Conservation (phyloP, 331 rosid species). For the Pyrus hybrid region DNA sequence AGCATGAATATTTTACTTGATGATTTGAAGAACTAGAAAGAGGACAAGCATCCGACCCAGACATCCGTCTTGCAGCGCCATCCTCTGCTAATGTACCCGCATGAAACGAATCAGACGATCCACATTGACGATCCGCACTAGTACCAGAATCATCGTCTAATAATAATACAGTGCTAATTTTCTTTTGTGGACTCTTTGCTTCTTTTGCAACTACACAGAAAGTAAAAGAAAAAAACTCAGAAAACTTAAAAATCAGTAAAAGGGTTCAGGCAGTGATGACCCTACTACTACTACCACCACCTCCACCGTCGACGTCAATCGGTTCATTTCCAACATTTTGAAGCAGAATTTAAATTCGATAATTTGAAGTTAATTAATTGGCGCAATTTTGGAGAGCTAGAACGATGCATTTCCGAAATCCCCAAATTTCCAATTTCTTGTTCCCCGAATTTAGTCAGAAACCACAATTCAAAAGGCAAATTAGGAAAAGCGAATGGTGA, state of each 20-base stretch:
- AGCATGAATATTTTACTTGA: constrained; percentile 26
- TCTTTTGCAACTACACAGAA: constrained; percentile 12
- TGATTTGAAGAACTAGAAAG: constrained; percentile 17
- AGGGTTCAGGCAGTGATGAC: constrained; percentile 7
- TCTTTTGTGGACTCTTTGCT: constrained; percentile 6
- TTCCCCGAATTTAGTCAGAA: neutral
- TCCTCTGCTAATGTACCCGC: constrained; percentile 5
- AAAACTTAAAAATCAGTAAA: neutral
- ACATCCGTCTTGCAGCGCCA: constrained; percentile 4
- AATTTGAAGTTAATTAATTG: neutral
- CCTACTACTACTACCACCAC: constrained; percentile 33
- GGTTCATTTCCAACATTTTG: constrained; percentile 10
- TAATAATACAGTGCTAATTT: constrained; percentile 7
- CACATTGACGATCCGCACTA: constrained; percentile 1
- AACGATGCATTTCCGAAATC: neutral
- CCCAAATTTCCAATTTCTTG: neutral
- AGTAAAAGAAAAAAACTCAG: neutral
- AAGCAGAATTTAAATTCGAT: neutral
- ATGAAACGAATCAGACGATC: constrained; percentile 4
- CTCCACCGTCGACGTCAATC: constrained; percentile 43
- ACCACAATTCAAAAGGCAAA: neutral
- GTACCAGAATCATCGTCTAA: constrained; percentile 13
- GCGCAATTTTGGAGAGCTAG: neutral
- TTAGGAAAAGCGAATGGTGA: neutral
- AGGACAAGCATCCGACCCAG: constrained; percentile 6